Evolutionary conservation across 495 filamentous ascomycete genomes (phyloP).

Genomic region (Aspergillus mulundensis): DNA sequence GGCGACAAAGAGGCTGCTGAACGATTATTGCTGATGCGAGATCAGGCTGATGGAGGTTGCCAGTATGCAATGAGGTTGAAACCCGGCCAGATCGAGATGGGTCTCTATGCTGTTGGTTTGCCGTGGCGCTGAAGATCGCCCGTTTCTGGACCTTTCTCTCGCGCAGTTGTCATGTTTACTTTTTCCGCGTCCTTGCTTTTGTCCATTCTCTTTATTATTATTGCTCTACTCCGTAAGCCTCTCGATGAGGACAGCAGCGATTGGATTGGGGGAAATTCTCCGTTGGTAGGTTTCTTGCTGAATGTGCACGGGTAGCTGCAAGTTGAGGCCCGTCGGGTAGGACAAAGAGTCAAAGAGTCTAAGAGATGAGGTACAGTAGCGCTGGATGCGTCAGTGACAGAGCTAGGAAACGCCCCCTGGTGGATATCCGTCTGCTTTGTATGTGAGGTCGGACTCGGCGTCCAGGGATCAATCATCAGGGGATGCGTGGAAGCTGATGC

Average conservation of each 20-base stretch:
- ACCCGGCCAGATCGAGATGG: slow-evolving; percentile 8
- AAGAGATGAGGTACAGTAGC: neutral
- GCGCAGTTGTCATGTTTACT: neutral
- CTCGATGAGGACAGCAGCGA: slow-evolving; percentile 3
- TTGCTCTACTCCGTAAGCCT: too few species aligned
- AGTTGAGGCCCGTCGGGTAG: neutral
- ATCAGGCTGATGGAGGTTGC: neutral
- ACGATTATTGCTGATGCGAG: neutral
- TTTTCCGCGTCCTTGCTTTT: neutral
- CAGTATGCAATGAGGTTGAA: neutral
- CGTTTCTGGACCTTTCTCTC: neutral
- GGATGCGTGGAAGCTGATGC: neutral
- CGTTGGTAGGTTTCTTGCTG: slow-evolving; percentile 7
- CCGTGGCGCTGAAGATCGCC: slow-evolving; percentile 1
- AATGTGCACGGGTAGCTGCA: slow-evolving; percentile 5
- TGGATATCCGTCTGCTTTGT: neutral
- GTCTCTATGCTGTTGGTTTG: neutral
- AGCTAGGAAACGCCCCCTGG: neutral
- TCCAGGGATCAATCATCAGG: neutral
- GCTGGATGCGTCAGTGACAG: neutral
- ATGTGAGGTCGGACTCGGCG: neutral
- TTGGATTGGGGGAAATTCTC: slow-evolving; percentile 21
- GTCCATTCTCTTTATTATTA: neutral
- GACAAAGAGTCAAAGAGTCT: neutral
- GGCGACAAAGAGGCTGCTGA: neutral